A percentile compares a stretch with the other conserved stretches of the same genome.
Conservation (phyloP, 169 alveolate genomes). For the Plasmodium blacklocki region DNA sequence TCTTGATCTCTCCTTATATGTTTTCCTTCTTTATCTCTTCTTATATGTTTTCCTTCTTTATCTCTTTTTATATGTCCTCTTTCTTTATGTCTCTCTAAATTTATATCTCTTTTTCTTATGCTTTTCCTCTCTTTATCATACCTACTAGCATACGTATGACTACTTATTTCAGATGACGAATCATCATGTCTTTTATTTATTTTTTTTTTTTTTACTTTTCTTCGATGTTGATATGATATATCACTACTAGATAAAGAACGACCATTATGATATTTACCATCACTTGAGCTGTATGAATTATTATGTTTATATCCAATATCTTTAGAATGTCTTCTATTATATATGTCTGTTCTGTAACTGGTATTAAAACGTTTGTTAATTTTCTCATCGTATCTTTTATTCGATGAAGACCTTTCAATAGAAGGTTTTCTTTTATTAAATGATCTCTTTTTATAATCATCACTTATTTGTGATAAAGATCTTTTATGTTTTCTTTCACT, state of each 20-base stretch:
- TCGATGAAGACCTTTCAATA: too few relatives aligned
- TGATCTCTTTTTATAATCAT: too few relatives aligned
- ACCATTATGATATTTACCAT: background rate
- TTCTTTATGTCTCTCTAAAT: background rate
- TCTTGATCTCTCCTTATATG: background rate
- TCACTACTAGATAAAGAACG: conserved; percentile 7
- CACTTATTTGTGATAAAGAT: too few relatives aligned
- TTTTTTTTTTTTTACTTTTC: conserved; percentile 19
- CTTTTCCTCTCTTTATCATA: conserved; percentile 19
- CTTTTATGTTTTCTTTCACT: too few relatives aligned
- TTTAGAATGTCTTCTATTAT: background rate
- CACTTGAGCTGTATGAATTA: background rate
- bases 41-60: background rate
- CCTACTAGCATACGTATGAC: background rate
- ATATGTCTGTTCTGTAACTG: background rate
- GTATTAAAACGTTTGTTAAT: too few relatives aligned
- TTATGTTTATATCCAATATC: background rate
- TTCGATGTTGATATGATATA: background rate
- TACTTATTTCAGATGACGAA: conserved; percentile 5
- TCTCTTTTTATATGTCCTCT: background rate
- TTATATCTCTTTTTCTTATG: background rate
- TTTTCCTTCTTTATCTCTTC: background rate
- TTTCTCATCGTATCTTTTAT: too few relatives aligned
- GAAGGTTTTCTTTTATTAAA: too few relatives aligned
- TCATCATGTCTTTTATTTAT: conserved; percentile 6